These are phyloP conservation scores for Gossypium ekmanianum DNA, from an alignment of 345 rosid genomes.

Conservation along the genomic window DNA sequence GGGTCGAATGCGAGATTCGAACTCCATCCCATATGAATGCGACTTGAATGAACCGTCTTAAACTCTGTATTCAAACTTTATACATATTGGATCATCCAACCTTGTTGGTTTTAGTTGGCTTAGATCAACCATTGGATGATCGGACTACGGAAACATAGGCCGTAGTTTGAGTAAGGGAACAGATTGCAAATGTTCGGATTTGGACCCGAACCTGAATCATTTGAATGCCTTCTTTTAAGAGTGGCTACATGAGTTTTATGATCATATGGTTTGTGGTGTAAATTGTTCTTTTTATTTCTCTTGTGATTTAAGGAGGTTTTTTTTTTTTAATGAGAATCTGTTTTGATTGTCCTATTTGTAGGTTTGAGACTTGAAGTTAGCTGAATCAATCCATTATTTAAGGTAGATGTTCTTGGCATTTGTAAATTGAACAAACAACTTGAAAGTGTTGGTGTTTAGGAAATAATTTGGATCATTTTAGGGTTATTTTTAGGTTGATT, in stretches of 20 bases:
- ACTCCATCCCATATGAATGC: background rate
- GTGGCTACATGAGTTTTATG: background rate
- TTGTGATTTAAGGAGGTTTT: slow-evolving; percentile 14
- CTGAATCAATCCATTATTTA: slow-evolving; percentile 29
- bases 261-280: background rate
- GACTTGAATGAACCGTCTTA: too few species aligned
- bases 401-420: slow-evolving; percentile 28
- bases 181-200: too few species aligned
- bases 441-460: background rate
- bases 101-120: too few species aligned
- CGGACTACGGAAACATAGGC: too few species aligned
- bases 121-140: too few species aligned
- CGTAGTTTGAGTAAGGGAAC: too few species aligned
- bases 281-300: background rate
- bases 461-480: slow-evolving; percentile 19
- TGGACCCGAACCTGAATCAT: background rate
- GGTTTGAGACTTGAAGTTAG: slow-evolving; percentile 51
- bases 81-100: too few species aligned
- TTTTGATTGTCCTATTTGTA: slow-evolving; percentile 30
- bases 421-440: background rate
- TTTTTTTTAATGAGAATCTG: slow-evolving; percentile 10
- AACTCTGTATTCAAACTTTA: too few species aligned
- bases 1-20: background rate
- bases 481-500: slow-evolving; percentile 13
- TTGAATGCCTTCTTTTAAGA: background rate